Evolutionary conservation across 805 yeast species (phyloP), one percentile per base, ranked within the genome.

Genomic region (Candida lessepsii): DNA sequence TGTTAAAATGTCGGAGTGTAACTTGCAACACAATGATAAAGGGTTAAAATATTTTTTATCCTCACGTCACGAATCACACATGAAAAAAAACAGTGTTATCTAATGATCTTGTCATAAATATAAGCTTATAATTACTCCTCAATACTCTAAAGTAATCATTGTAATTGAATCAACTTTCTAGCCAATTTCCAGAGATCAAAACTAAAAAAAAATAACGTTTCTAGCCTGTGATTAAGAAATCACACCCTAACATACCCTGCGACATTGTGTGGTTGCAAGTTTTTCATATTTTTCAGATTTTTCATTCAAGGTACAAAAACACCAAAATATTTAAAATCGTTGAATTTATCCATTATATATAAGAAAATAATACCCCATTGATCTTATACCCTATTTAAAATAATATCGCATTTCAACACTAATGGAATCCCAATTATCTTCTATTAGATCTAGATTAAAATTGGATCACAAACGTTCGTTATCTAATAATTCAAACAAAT

Each of bases 281-380:
- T 42, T 42, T 42, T 42, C 29, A 42, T 24, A 42, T 33, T 38
- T 42, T 38, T 42, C 46, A 38, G 35, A 31, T 37, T 41, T 38
- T 30, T 38, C 41, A 38, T 26, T 27, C n/a, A 23, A 32, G 18
- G 7, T 29, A 29, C 18, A 29, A 29, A 29, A 29, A 29, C 33
- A 29, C 33, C 33, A 18, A 29, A 18, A 15, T 28, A 28, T 16
- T 15, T 5, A 28, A 28, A 20, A 20, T 9, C 23, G 9, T 20
- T 20, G 23, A 20, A n/a, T n/a, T n/a, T n/a, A n/a, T n/a, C n/a
- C n/a, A n/a, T n/a, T n/a, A n/a, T n/a, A n/a, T n/a, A n/a, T n/a
- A n/a, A n/a, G n/a, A n/a, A n/a, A n/a, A n/a, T 15, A 3, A 28
- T 28, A 10, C n/a, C 3, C 5, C 9, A 5, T 13, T n/a, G 5